A percentile compares a stretch with the other conserved stretches of the same genome.
Conservation (phyloP, 495 filamentous ascomycete species). For the Neurospora africana region DNA sequence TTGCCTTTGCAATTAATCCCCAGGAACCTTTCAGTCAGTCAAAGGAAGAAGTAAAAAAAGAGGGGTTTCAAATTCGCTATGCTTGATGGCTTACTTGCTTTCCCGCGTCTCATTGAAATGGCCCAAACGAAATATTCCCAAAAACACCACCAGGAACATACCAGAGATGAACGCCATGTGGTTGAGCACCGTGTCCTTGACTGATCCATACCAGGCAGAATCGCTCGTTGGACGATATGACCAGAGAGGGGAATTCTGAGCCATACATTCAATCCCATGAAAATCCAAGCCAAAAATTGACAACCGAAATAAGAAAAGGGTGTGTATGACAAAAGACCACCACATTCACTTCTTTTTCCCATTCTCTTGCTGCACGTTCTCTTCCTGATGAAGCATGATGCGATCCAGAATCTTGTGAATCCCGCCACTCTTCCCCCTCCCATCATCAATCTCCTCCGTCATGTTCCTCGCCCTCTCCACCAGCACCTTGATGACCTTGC, state of each 20-base stretch:
- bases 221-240: background rate
- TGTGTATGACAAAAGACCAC: background rate
- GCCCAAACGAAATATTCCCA: too few species aligned
- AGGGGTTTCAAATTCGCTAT: background rate
- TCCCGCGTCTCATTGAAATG: background rate
- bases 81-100: background rate
- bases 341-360: background rate
- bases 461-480: conserved; percentile 53
- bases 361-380: background rate
- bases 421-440: conserved; percentile 29
- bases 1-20: background rate
- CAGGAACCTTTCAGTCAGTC: background rate
- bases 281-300: background rate
- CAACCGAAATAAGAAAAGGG: background rate
- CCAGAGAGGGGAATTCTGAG: background rate
- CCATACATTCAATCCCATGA: background rate
- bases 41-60: background rate
- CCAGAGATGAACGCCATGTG: too few species aligned
- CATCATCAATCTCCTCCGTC: conserved; percentile 57
- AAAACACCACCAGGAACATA: too few species aligned
- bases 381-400: conserved; percentile 9
- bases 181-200: background rate
- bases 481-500: conserved; percentile 56
- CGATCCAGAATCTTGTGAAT: conserved; percentile 44
- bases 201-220: background rate